Conservation (phyloP, 2,329 filamentous ascomycete species). For the Beauveria sp. region DNA sequence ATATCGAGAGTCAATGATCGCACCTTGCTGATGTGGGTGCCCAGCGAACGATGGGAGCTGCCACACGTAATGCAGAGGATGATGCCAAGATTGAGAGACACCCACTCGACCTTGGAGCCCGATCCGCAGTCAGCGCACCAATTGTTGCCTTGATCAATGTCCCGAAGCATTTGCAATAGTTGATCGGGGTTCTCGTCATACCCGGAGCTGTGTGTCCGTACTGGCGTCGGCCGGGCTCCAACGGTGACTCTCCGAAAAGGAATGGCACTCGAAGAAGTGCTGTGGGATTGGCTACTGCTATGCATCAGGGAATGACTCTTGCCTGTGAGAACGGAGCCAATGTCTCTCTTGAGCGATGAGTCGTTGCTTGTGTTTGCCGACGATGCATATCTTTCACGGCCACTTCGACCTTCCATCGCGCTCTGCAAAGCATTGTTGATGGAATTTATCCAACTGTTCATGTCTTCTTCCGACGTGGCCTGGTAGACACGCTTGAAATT, state of each 20-base stretch:
- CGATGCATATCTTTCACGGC: conserved; percentile 41
- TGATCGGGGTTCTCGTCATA: conserved; percentile 80
- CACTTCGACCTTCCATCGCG: conserved; percentile 76
- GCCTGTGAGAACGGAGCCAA: conserved; percentile 85
- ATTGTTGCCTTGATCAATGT: conserved; percentile 85
- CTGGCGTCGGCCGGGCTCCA: conserved; percentile 71
- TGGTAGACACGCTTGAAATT: conserved; percentile 95
- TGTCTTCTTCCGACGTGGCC: conserved; percentile 94
- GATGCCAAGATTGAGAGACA: conserved; percentile 95
- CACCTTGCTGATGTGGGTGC: conserved; percentile 96
- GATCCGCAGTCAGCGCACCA: conserved; percentile 94
- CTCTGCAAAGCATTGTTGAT: conserved; percentile 97
- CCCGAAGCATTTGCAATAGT: conserved; percentile 77
- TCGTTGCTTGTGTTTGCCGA: conserved; percentile 33
- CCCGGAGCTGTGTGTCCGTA: conserved; percentile 59
- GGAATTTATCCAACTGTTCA: conserved; percentile 91
- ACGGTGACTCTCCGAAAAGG: conserved; percentile 85
- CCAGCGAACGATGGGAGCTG: conserved; percentile 90
- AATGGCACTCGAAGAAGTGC: conserved; percentile 39
- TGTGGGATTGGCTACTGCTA: conserved; percentile 42
- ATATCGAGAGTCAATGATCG: conserved; percentile 92
- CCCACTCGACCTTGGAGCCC: conserved; percentile 92
- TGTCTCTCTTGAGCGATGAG: conserved; percentile 67
- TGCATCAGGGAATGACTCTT: conserved; percentile 70
- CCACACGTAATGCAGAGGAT: conserved; percentile 97